Percentiles rank a stretch among this genome's conserved stretches.
Conservation (phyloP, 2,329 filamentous ascomycete species). For the Sarocladium kiliense region DNA sequence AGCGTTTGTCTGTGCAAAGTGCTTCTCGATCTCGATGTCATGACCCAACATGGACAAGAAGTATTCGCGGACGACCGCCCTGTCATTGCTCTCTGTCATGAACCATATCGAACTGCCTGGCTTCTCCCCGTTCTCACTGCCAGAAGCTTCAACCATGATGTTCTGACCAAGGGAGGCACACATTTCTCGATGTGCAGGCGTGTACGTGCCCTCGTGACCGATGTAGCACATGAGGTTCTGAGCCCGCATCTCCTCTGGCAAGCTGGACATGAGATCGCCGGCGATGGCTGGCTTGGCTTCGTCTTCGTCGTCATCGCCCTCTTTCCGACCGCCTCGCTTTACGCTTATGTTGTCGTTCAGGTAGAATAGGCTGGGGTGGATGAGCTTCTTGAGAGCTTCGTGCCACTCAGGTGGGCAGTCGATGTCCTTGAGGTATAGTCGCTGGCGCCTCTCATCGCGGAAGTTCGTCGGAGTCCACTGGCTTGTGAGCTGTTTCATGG, state of each 20-base stretch:
- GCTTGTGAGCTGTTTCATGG: slow-evolving; percentile 76
- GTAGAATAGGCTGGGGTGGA: slow-evolving; percentile 83
- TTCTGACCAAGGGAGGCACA: slow-evolving; percentile 94
- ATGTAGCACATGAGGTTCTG: slow-evolving; percentile 98
- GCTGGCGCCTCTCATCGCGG: slow-evolving; percentile 72
- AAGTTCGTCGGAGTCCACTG: slow-evolving; percentile 75
- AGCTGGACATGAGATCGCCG: slow-evolving; percentile 91
- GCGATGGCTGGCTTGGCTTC: slow-evolving; percentile 62
- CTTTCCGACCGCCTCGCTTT: neutral
- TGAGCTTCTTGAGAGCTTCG: slow-evolving; percentile 67
- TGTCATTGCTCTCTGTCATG: slow-evolving; percentile 95
- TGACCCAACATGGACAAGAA: slow-evolving; percentile 91
- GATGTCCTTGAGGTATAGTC: slow-evolving; percentile 94
- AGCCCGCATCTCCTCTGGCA: slow-evolving; percentile 81
- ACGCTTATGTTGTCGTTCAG: slow-evolving; percentile 70
- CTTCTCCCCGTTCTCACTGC: slow-evolving; percentile 66
- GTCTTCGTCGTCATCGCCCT: slow-evolving; percentile 28
- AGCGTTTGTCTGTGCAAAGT: slow-evolving; percentile 91
- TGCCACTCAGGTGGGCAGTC: slow-evolving; percentile 89
- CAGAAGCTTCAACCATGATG: slow-evolving; percentile 93
- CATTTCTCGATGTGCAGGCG: slow-evolving; percentile 94
- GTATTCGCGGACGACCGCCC: slow-evolving; percentile 85
- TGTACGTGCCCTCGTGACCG: slow-evolving; percentile 95
- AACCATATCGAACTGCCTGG: slow-evolving; percentile 95
- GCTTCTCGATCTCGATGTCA: slow-evolving; percentile 93